Conservation (phyloP, 139 green algal species). For the Chlamydomonas eustigma region DNA sequence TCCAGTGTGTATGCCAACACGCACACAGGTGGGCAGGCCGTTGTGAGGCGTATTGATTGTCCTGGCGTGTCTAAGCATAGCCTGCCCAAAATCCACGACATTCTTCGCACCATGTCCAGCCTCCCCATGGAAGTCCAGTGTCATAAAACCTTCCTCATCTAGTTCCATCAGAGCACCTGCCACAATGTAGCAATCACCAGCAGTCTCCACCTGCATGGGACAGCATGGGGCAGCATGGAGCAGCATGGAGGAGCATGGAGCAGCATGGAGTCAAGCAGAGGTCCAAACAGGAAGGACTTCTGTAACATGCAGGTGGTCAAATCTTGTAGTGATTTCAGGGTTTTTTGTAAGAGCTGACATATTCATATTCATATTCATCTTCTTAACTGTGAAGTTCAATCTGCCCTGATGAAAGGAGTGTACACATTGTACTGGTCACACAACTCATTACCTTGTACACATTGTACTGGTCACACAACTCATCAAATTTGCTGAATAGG, state of each 20-base stretch:
- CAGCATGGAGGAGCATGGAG: too few species aligned
- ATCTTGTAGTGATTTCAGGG: neutral
- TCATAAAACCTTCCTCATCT: slow-evolving; percentile 14
- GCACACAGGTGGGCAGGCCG: slow-evolving; percentile 21
- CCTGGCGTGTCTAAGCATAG: slow-evolving; percentile 14
- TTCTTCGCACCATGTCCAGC: neutral
- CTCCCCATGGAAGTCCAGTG: neutral
- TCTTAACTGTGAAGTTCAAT: neutral
- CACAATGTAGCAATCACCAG: slow-evolving; percentile 48
- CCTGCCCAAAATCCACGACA: slow-evolving; percentile 13
- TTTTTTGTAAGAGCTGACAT: neutral
- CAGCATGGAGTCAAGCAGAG: neutral
- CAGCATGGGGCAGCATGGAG: too few species aligned
- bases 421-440: slow-evolving; percentile 14
- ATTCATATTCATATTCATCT: too few species aligned
- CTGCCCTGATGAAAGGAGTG: neutral
- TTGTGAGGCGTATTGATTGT: slow-evolving; percentile 33
- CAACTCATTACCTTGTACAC: slow-evolving; percentile 25
- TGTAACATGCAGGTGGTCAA: too few species aligned
- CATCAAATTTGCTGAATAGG: slow-evolving; percentile 46
- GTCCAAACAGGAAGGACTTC: neutral
- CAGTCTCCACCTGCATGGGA: slow-evolving; percentile 47
- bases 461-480: slow-evolving; percentile 24
- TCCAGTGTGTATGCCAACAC: slow-evolving; percentile 35
- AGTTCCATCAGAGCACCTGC: slow-evolving; percentile 8